Evolutionary conservation across 768 basidiomycete species (phyloP), one percentile per base, ranked within the genome.

Genomic region (Calocybe cyanea): DNA sequence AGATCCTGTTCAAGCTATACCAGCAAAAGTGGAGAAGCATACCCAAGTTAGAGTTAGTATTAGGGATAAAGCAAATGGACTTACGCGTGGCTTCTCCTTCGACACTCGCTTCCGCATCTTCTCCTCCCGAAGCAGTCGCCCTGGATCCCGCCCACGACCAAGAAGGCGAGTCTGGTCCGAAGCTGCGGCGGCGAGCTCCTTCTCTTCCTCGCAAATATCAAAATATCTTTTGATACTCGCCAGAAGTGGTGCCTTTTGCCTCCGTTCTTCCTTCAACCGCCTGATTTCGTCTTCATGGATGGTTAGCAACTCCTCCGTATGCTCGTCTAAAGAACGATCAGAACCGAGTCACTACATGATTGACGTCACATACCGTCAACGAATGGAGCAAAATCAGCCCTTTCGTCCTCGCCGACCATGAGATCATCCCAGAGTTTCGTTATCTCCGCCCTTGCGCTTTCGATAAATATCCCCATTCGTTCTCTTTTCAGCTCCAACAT

Each of bases 61-160:
- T 10, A 21, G 7, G 10, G 38, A 10, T 8, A 17, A 39, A 39
- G 30, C 8, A n/a, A 17, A 15, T n/a, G 0, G 33, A 68, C 83
- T 51, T 60, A 96, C 95, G 60, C 87, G 78, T 20, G 95, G 95
- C 59, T 96, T 97, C 68, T 95, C 87, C 61, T 90, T 88, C 46
- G 75, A 76, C 11, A 99, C 92, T 21, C 94, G 75, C 63, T 97
- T 98, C 43, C 95, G 77, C 85, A 95, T 92, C 75, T 96, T 96
- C 71, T 97, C 95, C 65, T 99, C 95, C 48, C 91, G 77, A 42
- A 97, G 67, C 28, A 99, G 65, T 15, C 91, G 72, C 5, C 92
- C 92, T 4, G 92, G 87, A 69, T 92, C 87, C 45, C 91, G 75
- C 20, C 89, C 90, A 57, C 89, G 77, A 13, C 90, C 90, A 3